These are phyloP conservation scores for Vanderwaltozyma verrucispora DNA, from an alignment of 805 yeast genomes.

Conservation along the genomic window DNA sequence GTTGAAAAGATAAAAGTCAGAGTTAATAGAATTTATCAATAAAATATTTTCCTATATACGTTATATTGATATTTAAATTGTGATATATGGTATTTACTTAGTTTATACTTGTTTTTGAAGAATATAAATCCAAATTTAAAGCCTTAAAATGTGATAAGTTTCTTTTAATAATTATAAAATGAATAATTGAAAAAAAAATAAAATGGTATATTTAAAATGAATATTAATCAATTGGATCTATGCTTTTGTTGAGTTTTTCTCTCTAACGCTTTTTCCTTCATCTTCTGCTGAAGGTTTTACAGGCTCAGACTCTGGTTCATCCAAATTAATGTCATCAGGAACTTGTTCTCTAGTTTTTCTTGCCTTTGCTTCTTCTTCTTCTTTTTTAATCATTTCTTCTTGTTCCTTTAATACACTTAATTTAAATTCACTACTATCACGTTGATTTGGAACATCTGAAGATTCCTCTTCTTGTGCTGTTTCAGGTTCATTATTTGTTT, in stretches of 20 bases:
- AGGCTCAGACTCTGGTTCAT: conserved; percentile 21
- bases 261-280: neutral
- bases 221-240: neutral
- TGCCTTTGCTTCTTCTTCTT: conserved; percentile 63
- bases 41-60: too few relatives aligned
- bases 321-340: conserved; percentile 30
- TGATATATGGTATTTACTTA: too few relatives aligned
- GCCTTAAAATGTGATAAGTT: too few relatives aligned
- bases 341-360: conserved; percentile 19
- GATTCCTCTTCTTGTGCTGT: conserved; percentile 4
- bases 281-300: neutral
- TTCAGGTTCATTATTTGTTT: conserved; percentile 1
- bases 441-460: conserved; percentile 1
- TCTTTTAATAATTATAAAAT: too few relatives aligned
- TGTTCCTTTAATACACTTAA: conserved; percentile 69
- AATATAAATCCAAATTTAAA: too few relatives aligned
- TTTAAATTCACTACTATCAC: conserved; percentile 46
- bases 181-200: too few relatives aligned
- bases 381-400: conserved; percentile 76
- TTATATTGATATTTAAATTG: too few relatives aligned
- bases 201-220: too few relatives aligned
- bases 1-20: too few relatives aligned
- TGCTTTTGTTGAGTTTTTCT: neutral
- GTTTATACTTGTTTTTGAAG: too few relatives aligned
- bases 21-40: too few relatives aligned